Evolutionary conservation across 257 asterid genomes (phyloP).

Genomic region (Leptodermis oblonga): DNA sequence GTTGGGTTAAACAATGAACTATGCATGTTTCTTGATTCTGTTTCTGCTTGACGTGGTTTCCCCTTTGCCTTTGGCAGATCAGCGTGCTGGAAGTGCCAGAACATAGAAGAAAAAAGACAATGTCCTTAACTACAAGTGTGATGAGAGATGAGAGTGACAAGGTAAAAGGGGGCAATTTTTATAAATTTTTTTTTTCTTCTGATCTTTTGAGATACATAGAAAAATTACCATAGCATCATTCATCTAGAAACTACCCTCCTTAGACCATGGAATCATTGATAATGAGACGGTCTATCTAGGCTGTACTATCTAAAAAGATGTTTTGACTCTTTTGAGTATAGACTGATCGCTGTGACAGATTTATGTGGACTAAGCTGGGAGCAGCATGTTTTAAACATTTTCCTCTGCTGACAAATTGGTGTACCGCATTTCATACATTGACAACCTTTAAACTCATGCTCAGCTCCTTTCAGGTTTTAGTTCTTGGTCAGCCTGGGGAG

Average conservation of each 20-base stretch:
- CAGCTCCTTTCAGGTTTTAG: slow-evolving; percentile 54
- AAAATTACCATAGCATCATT: neutral
- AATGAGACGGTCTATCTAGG: neutral
- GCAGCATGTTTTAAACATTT: neutral
- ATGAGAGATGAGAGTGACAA: slow-evolving; percentile 88
- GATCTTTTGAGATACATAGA: neutral
- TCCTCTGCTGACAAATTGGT: neutral
- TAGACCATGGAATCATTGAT: no score
- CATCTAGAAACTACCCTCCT: neutral
- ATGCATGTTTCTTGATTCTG: slow-evolving; percentile 7
- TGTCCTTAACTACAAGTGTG: slow-evolving; percentile 52
- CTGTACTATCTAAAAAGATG: neutral
- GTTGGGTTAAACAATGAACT: neutral
- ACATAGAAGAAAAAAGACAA: slow-evolving; percentile 44
- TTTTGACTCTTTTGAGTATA: neutral
- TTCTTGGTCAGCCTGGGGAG: slow-evolving; percentile 86
- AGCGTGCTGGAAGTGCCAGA: slow-evolving; percentile 84
- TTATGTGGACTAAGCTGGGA: neutral
- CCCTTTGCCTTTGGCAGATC: slow-evolving; percentile 49
- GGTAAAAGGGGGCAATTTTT: slow-evolving; percentile 45
- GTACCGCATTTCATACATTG: slow-evolving; percentile 11
- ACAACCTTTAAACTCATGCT: slow-evolving; percentile 13
- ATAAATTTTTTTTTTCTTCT: neutral
- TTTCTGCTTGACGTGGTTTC: slow-evolving; percentile 7
- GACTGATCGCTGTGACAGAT: neutral